Base-by-base conservation (phyloP, 2,329 filamentous ascomycete species). In the Curvularia verruculosa region DNA sequence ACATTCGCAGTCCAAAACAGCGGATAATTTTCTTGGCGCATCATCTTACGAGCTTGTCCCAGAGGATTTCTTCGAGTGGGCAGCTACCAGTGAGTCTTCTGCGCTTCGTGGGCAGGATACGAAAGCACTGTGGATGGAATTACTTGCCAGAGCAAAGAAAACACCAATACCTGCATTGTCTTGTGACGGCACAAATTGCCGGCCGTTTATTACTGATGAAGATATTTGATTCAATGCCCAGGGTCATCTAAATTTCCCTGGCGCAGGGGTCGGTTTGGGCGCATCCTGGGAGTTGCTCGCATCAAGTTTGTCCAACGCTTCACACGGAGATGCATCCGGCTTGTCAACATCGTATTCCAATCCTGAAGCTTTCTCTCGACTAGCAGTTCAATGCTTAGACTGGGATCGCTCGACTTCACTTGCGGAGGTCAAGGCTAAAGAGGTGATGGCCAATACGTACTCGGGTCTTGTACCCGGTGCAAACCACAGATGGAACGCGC, bases 1-100 rank as follows among this genome's bases (percentile, higher is more conserved):
- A 62, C 79, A 79, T 61, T 74, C 74, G 1, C 73, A 75, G 46
- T 58, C 68, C 26, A 74, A 77, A 56, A 57, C 73, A 2, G 64
- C 71, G 5, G 75, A 76, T 31, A 49, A 79, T 1, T 63, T 74
- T 2, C 73, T 71, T 29, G 78, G 79, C 64, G 55, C 71, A 5
- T 65, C 69, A 1, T 67, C 76, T 3, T 80, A 79, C 66, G 74
- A 77, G 45, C 59, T 64, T 3, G 73, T 66, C 1, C 63, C 80
- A 5, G 63, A 70, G 54, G 58, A 73, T 7, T 79, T 80, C 68
- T 78, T 80, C 61, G 29, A 46, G 1, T 79, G 75, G 75, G 79
- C 77, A 45, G 52, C 60, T 24, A 65, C 60, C 2, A 65, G 66
- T 28, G 59, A 67, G 0, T 60, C 66, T 19, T 77, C 74, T 48